A percentile compares a stretch with the other conserved stretches of the same genome.
phyloP scores from a whole-genome alignment of 2,329 filamentous ascomycete species.

The Claviceps quebecensis region DNA sequence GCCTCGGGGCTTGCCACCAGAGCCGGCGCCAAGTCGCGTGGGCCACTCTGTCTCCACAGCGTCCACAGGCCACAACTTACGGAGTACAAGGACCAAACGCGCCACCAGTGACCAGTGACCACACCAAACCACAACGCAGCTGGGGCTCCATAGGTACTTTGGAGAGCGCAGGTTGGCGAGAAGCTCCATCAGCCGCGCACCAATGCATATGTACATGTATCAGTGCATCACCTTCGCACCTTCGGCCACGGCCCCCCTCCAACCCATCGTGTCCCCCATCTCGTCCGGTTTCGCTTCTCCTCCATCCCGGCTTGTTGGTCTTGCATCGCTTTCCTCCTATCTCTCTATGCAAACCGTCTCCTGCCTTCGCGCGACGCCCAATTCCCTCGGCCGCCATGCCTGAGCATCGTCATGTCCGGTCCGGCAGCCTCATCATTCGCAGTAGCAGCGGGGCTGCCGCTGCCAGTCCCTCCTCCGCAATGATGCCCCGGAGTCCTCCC shows the following conservation, averaged over 20 bases:
- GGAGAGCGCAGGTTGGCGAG: no score
- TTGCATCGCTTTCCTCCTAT: constrained; percentile 4
- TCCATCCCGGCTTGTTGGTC: constrained; percentile 2
- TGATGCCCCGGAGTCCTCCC: constrained; percentile 43
- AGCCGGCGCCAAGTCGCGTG: no score
- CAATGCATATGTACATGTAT: no score
- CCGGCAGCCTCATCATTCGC: constrained; percentile 41
- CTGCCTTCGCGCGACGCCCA: constrained; percentile 5
- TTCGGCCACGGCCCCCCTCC: constrained; percentile 6
- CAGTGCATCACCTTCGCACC: background rate
- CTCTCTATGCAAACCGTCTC: constrained; percentile 2
- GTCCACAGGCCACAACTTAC: no score
- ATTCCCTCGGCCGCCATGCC: constrained; percentile 22
- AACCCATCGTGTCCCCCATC: constrained; percentile 4
- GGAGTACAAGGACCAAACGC: no score
- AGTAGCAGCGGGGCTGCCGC: constrained; percentile 14
- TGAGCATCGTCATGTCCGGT: constrained; percentile 43
- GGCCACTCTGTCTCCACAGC: no score
- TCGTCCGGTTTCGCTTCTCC: constrained; percentile 4
- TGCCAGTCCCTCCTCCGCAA: constrained; percentile 10
- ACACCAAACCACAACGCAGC: no score
- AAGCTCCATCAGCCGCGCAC: no score
- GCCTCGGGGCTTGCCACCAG: no score
- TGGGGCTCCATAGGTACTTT: no score
- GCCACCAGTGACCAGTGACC: no score